Conservation (phyloP, 768 basidiomycete genomes). For the Boletus pseudopeckii region DNA sequence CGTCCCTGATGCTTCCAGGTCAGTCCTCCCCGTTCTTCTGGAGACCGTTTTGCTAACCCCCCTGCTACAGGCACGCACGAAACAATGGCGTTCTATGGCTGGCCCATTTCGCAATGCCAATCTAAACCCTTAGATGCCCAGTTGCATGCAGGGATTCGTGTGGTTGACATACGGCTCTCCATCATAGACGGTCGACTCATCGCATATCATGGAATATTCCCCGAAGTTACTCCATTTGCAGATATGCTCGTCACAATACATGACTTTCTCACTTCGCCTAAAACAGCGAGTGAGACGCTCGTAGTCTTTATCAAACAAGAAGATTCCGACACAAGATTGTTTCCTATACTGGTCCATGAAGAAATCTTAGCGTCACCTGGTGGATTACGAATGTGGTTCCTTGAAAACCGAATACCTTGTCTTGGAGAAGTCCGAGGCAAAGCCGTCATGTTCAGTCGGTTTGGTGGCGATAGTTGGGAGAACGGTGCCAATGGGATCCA, state of each 20-base stretch:
- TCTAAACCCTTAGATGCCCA: constrained; percentile 60
- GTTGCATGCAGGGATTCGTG: constrained; percentile 72
- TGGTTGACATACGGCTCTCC: constrained; percentile 78
- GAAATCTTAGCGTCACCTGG: constrained; percentile 57
- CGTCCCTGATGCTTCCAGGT: constrained; percentile 78
- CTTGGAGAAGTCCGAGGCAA: constrained; percentile 86
- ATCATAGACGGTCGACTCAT: constrained; percentile 61
- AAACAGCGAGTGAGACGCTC: constrained; percentile 65
- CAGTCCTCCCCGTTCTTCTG: constrained; percentile 37
- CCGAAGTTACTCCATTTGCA: constrained; percentile 65
- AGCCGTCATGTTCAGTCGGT: constrained; percentile 82
- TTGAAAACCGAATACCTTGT: constrained; percentile 75
- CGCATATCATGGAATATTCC: constrained; percentile 77
- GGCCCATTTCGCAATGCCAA: constrained; percentile 88
- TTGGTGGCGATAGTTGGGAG: constrained; percentile 66
- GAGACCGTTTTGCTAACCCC: background rate
- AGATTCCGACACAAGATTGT: constrained; percentile 50
- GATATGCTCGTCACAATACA: constrained; percentile 60
- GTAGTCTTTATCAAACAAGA: constrained; percentile 92
- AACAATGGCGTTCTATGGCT: constrained; percentile 75
- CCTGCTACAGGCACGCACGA: constrained; percentile 8
- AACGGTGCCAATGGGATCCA: constrained; percentile 81
- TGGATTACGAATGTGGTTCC: constrained; percentile 66
- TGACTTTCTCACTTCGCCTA: constrained; percentile 57
- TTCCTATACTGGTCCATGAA: constrained; percentile 62